phyloP scores from a whole-genome alignment of 345 rosid genomes.

The Eucalyptus dawsonii region DNA sequence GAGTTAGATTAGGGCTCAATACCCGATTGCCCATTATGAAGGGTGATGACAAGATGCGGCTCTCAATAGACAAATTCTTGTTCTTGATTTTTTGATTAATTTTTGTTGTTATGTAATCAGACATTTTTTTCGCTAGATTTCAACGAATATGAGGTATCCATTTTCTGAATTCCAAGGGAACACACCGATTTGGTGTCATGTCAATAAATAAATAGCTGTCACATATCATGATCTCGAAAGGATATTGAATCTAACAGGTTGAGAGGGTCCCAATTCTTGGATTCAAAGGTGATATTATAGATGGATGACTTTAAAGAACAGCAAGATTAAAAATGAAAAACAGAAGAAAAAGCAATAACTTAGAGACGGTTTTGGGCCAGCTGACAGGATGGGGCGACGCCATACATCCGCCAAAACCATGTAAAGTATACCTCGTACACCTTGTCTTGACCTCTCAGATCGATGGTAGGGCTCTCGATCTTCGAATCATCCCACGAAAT shows the following conservation, averaged over 20 bases:
- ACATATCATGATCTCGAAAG: background rate
- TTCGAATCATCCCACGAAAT: background rate
- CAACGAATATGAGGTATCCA: rapidly evolving
- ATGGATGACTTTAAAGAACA: background rate
- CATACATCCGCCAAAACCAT: background rate
- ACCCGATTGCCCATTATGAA: background rate
- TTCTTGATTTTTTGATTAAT: background rate
- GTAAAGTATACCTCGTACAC: background rate
- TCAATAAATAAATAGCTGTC: background rate
- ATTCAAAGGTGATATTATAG: background rate
- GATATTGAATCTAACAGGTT: background rate
- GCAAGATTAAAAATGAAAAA: background rate
- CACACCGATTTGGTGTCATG: background rate
- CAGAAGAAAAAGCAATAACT: background rate
- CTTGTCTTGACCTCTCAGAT: background rate
- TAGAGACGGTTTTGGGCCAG: background rate
- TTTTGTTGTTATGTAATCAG: background rate
- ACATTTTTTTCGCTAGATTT: background rate
- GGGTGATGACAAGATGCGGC: background rate
- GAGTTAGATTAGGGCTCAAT: background rate
- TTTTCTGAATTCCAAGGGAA: background rate
- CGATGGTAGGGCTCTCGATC: background rate
- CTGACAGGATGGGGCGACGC: background rate
- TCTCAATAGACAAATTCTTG: background rate
- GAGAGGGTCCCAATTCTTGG: background rate